These are phyloP conservation scores for Coniochaeta sp. DNA, from an alignment of 2,329 filamentous ascomycete species.

Conservation along the genomic window DNA sequence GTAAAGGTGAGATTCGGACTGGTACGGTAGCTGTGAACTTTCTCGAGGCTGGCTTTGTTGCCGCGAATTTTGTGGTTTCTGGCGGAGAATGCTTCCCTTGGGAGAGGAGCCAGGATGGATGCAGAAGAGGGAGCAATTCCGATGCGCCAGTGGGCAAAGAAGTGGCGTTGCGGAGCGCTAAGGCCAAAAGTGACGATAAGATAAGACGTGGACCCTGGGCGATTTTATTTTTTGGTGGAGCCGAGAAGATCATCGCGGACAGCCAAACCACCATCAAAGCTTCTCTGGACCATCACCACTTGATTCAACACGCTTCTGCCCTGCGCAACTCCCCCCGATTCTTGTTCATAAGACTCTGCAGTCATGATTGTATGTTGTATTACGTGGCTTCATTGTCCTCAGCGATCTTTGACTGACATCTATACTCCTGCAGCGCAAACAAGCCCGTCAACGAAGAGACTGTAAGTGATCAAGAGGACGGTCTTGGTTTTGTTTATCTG, in stretches of 20 bases:
- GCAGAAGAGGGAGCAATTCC: neutral
- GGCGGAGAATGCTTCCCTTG: neutral
- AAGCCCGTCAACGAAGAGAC: slow-evolving; percentile 72
- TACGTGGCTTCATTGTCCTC: slow-evolving; percentile 25
- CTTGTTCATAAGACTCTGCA: neutral
- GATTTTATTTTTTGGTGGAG: slow-evolving; percentile 3
- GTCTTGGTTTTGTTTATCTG: neutral
- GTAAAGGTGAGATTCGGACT: neutral
- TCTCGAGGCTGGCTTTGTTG: neutral
- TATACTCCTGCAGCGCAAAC: slow-evolving; percentile 44
- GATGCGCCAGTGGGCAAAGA: neutral
- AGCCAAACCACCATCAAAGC: neutral
- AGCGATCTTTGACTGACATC: neutral
- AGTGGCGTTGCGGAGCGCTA: slow-evolving; percentile 11
- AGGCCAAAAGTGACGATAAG: slow-evolving; percentile 1
- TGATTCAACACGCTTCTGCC: neutral
- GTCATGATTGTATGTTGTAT: neutral
- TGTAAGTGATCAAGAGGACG: slow-evolving; percentile 24
- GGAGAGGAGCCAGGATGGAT: neutral
- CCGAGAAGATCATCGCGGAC: neutral
- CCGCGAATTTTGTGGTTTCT: slow-evolving; percentile 10
- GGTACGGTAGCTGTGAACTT: neutral
- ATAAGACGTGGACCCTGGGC: neutral
- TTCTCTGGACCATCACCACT: neutral
- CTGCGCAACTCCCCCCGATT: neutral